These are phyloP conservation scores for Cladosporium colombiae DNA, from an alignment of 2,329 filamentous ascomycete genomes.

Conservation along the genomic window DNA sequence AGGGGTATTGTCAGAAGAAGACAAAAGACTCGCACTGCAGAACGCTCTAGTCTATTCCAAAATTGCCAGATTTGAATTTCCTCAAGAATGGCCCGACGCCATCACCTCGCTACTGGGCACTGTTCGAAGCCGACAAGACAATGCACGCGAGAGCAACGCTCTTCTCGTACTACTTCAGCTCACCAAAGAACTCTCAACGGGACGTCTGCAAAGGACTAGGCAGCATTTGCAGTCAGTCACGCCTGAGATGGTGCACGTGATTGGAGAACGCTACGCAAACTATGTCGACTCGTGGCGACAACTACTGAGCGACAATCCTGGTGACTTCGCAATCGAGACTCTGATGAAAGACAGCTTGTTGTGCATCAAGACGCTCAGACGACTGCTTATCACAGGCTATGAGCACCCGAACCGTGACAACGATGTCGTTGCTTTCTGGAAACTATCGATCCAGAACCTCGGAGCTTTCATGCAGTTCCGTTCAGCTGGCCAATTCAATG, in stretches of 20 bases:
- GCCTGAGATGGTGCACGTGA: constrained; percentile 78
- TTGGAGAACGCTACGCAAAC: constrained; percentile 73
- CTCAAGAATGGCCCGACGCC: constrained; percentile 71
- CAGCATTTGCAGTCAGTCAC: constrained; percentile 74
- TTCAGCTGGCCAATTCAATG: constrained; percentile 43
- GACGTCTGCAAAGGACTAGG: constrained; percentile 72
- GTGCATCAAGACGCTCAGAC: constrained; percentile 75
- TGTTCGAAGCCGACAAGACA: constrained; percentile 44
- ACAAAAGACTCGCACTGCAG: constrained; percentile 75
- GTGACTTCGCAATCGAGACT: constrained; percentile 60
- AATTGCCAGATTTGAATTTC: constrained; percentile 86
- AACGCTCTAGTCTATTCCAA: constrained; percentile 88
- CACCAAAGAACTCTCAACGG: constrained; percentile 86
- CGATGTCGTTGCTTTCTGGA: constrained; percentile 79
- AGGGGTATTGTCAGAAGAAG: constrained; percentile 74
- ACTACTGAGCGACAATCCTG: constrained; percentile 26
- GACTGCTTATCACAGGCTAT: constrained; percentile 78
- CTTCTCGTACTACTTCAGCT: constrained; percentile 80
- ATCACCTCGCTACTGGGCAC: constrained; percentile 38
- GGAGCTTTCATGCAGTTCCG: constrained; percentile 64
- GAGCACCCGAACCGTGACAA: constrained; percentile 78
- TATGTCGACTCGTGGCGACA: constrained; percentile 68
- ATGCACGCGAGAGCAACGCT: constrained; percentile 38
- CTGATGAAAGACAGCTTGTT: constrained; percentile 76
- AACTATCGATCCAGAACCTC: constrained; percentile 73